Base-by-base conservation (phyloP, 2,329 filamentous ascomycete genomes). In the Pseudopyricularia cyperi region DNA sequence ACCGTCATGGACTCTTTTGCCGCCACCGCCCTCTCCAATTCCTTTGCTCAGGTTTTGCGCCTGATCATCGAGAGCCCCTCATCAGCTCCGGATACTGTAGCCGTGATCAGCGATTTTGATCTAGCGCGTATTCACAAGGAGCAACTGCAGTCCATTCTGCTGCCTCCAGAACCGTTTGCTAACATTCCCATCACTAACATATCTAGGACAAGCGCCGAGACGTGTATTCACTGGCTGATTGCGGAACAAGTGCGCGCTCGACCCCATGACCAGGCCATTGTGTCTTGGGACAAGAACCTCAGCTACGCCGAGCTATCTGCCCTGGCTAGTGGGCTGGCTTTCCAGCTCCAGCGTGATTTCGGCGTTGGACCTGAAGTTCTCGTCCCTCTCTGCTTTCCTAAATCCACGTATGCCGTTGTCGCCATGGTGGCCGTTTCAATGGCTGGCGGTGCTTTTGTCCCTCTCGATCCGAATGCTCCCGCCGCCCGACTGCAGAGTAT, bases 301-400 rank as follows among this genome's bases (percentile, higher is more conserved):
- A 63, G 63, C 2, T 64, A 67, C 49, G 52, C 52, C 11, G 56
- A 65, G 50, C 54, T 68, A n/a, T 59, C 64, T 28, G 42, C 48
- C 11, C 2, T 50, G 68, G 88, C 0, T 62, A 72, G 3, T 32
- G 11, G 17, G 46, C 46, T 47, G 26, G 46, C 46, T 15, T 17
- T 14, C 28, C 3, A 4, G 14, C 28, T 47, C 9, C 28, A 17
- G 19, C 34, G 34, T 37, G 46, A 8, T 14, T 46, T 56, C 4
- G 57, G 57, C 32, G 53, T 61, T 33, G 54, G 54, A 7, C 51
- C 52, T 19, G 58, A 55, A 14, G 49, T 19, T 8, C 46, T 58
- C n/a, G 50, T 58, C 17, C 57, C 59, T 2, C 50, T 61, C 4
- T 55, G 51, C 30, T 57, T 62, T 28, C 54, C 57, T 24, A 63